Base-by-base conservation (phyloP, 176 grass and related monocot species). In the Secale cereale region DNA sequence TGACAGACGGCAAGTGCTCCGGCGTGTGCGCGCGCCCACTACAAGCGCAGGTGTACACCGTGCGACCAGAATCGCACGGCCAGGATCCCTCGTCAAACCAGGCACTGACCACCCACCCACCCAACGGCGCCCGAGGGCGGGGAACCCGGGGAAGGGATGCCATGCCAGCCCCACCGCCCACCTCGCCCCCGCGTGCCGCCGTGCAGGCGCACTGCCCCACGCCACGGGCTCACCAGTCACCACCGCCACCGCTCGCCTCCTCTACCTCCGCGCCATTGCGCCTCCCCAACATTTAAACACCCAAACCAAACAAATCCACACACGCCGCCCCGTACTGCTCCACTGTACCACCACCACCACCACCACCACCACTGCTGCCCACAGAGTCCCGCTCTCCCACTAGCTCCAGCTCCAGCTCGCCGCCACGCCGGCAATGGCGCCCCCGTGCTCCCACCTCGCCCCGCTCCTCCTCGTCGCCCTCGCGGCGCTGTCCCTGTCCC, bases 231-330 rank as follows among this genome's bases (percentile, higher is more conserved):
- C 68, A 71, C 68, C 36, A n/a, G 1, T 19, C 54, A 52, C 14
- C 46, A 1, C 41, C n/a, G n/a, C 33, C 33, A 52, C 50, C 50
- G 16, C 48, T 52, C 37, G 19, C 48, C 37, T 60, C 75, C 84
- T 91, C 89, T 87, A 64, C 85, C 81, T 68, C 89, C 85, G 85
- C 80, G 84, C 79, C 83, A 62, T 12, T 41, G 78, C 60, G 71
- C 23, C 61, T 73, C 63, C 80, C 74, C 31, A 25, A 48, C 88
- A 80, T 90, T 87, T 80, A 75, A 78, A 86, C 4, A 65, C 13
- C 45, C 61, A 17, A 22, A 6, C 40, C 70, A 48, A 63, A n/a
- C 64, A 57, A 60, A 27, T 45, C 56, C 88, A 74, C 32, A 63
- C 40, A 74, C 70, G 12, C 70, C 70, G 23, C 70, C 69, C 69